phyloP scores from a whole-genome alignment of 2,329 filamentous ascomycete genomes.

The Fusarium armeniacum region DNA sequence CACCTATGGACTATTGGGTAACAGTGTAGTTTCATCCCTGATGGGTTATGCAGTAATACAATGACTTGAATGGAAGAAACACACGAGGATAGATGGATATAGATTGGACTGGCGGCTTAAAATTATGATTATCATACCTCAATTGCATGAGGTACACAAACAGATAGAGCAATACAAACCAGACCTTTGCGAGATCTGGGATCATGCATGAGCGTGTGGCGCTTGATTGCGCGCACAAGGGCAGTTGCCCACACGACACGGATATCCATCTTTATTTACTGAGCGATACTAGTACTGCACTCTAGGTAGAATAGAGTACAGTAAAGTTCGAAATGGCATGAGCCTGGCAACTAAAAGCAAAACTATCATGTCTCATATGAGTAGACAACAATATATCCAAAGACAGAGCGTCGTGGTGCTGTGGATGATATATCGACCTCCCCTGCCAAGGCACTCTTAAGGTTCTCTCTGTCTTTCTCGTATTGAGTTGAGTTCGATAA shows the following conservation, averaged over 20 bases:
- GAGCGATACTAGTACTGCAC: neutral
- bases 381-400: neutral
- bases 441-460: neutral
- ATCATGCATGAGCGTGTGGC: conserved; percentile 28
- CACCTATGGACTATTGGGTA: neutral
- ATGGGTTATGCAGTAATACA: neutral
- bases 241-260: conserved; percentile 40
- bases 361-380: conserved; percentile 1
- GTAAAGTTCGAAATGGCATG: conserved; percentile 1
- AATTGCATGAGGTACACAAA: neutral
- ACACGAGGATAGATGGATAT: neutral
- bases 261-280: conserved; percentile 11
- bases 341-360: conserved; percentile 27
- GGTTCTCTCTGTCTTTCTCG: conserved; percentile 4
- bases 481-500: neutral
- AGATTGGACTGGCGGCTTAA: neutral
- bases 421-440: neutral
- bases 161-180: neutral
- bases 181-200: neutral
- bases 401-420: neutral
- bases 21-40: neutral
- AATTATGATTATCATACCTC: neutral
- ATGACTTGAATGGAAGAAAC: neutral
- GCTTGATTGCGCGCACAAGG: conserved; percentile 39
- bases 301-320: neutral